A percentile compares a stretch with the other conserved stretches of the same genome.
Conservation (phyloP, 768 basidiomycete genomes). For the Russula sp. region DNA sequence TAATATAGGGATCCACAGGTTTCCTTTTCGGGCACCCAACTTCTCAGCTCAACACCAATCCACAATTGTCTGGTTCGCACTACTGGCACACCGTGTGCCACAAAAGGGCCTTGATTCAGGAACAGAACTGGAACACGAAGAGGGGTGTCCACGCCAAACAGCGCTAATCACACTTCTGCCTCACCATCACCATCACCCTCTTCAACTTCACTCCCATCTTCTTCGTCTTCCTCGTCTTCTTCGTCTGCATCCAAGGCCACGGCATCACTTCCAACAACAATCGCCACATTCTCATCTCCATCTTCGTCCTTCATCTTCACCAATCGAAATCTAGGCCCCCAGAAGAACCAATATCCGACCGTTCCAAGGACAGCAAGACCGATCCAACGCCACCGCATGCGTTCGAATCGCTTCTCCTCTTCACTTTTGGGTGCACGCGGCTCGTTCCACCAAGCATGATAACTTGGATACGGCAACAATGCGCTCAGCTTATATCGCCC, state of each 20-base stretch:
- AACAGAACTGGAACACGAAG: too few species aligned
- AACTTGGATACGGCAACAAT: slow-evolving; percentile 15
- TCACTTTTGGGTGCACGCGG: slow-evolving; percentile 25
- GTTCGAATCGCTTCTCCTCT: slow-evolving; percentile 41
- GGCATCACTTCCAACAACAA: slow-evolving; percentile 2
- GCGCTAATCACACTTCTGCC: too few species aligned
- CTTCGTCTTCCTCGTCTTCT: slow-evolving; percentile 19
- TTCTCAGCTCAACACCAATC: neutral
- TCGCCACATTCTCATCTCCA: slow-evolving; percentile 2
- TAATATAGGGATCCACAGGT: too few species aligned
- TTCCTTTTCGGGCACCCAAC: neutral
- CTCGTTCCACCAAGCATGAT: slow-evolving; percentile 28
- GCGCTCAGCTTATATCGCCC: slow-evolving; percentile 34
- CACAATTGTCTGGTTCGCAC: too few species aligned
- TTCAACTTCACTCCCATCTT: too few species aligned
- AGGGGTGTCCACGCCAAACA: too few species aligned
- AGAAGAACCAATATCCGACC: slow-evolving; percentile 30
- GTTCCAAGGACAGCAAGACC: slow-evolving; percentile 37
- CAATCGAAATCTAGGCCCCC: slow-evolving; percentile 7
- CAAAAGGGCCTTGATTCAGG: too few species aligned
- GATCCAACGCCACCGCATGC: slow-evolving; percentile 49
- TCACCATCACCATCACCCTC: neutral
- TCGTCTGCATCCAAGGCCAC: slow-evolving; percentile 5
- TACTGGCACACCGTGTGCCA: neutral
- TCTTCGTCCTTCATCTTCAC: neutral